Base-by-base conservation (phyloP, 192 early-diverging fungal genomes). In the Coemansia sp. region DNA sequence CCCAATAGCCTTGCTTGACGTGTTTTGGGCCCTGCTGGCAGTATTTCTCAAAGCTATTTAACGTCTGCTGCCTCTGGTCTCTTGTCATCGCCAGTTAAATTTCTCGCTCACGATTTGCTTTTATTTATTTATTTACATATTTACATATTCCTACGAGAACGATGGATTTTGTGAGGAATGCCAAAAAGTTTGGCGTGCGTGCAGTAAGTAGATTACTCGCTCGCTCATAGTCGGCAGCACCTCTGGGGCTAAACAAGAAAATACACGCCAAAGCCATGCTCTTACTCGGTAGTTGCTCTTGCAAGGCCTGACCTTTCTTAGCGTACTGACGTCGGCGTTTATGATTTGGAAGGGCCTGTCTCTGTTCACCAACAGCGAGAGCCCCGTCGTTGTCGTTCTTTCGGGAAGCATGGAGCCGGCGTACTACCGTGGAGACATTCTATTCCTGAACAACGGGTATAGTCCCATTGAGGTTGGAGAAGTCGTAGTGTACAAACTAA, bases 321-420 rank as follows among this genome's bases (percentile, higher is more conserved):
- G 94, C 83, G 92, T 97, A 63, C 79, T 94, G 50, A 87, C 93
- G 18, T 93, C 93, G 46, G 97, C 95, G 63, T 87, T 99, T 70
- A 95, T 95, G 91, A 91, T 95, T 43, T 99, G 95, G 95, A 99
- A 99, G 77, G 92, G 89, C 0, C 83, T 95, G 65, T 83, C 89
- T 10, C 81, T 99, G 60, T 84, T 85, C 38, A 91, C 90, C 40
- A 96, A 98, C 82, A 91, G 85, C 63, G 95, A 99, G 72, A 93
- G 92, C 60, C 97, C 95, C 4, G 92, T 99, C 48, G 97, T 99
- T 6, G 97, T 99, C 0, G 97, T 99, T 6, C 79, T 99, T 48
- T 94, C 92, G 79, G 97, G 91, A 59, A 93, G 91, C 77, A 99
- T 99, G 97, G 94, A 96, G 70, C 95, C 97, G 28, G 97, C 95